Base-by-base conservation (phyloP, 2,329 filamentous ascomycete species). In the Talaromyces sp. region DNA sequence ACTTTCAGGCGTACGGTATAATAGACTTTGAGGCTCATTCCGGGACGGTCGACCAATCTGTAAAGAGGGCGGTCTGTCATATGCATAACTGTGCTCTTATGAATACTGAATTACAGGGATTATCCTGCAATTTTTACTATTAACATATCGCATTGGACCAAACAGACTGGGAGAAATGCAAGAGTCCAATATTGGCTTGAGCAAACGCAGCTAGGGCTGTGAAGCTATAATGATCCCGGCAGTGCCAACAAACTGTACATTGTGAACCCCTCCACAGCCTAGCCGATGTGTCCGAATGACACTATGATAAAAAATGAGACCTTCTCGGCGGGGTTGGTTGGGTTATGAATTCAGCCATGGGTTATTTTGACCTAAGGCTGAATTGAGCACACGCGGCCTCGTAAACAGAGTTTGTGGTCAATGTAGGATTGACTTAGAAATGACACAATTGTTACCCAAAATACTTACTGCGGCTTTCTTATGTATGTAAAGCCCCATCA, bases 221-320 rank as follows among this genome's bases (percentile, higher is more conserved):
- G n/a, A n/a, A 54, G 47, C 22, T 54, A 14, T 35, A 54, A 54
- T 19, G 5, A 62, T 52, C 37, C 60, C 24, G 35, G 47, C 22
- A 6, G 19, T 62, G 60, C 47, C 60, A 62, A 62, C 60, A 39
- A 47, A 62, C 49, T 54, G 49, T 14, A 52, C 49, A 52, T 9
- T 31, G 7, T n/a, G 49, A 8, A 11, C 13, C 33, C 52, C 52
- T 22, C 52, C 52, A 19, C 52, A 22, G 43, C 27, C 27, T 60
- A 9, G 27, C 16, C 57, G 24, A 31, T 33, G 31, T 33, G 57
- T 11, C 33, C 41, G n/a, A n/a, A 31, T 52, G 39, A 2, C 8
- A 56, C 16, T 14, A 35, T 14, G 35, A 43, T 27, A 19, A 37
- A 37, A 9, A 54, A 13, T 7, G 22, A 33, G 47, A 33, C 22